phyloP scores from a whole-genome alignment of 2,329 filamentous ascomycete genomes.

The Rosellinia necatrix region DNA sequence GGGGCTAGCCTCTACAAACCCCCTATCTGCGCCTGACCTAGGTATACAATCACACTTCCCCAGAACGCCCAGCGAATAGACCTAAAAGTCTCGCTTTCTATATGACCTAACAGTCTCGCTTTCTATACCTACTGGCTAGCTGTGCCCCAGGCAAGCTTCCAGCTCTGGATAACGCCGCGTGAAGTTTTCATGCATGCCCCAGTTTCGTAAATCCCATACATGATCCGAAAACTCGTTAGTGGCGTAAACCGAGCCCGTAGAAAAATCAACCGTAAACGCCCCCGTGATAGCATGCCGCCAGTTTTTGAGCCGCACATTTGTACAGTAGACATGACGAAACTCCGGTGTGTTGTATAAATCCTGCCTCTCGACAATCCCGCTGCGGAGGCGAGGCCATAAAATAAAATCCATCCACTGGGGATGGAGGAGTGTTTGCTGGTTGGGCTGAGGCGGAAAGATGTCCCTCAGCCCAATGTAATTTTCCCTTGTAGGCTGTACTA shows the following conservation, averaged over 20 bases:
- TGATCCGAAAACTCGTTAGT: constrained; percentile 35
- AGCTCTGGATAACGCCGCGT: constrained; percentile 38
- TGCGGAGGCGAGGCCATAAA: constrained; percentile 43
- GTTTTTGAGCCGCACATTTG: constrained; percentile 42
- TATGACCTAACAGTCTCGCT: constrained; percentile 16
- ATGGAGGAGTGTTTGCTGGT: constrained; percentile 38
- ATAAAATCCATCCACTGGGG: constrained; percentile 42
- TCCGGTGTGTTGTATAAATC: constrained; percentile 45
- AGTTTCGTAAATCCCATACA: constrained; percentile 35
- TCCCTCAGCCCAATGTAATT: constrained; percentile 34
- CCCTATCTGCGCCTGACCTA: neutral
- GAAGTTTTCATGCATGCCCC: constrained; percentile 36
- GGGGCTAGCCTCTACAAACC: constrained; percentile 8
- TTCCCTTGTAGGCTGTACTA: constrained; percentile 41
- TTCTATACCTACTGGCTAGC: constrained; percentile 28
- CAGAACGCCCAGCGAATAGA: constrained; percentile 17
- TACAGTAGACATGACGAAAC: constrained; percentile 43
- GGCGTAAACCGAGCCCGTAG: constrained; percentile 36
- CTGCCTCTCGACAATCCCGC: constrained; percentile 43
- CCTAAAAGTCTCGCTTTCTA: constrained; percentile 20
- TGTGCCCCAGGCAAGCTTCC: constrained; percentile 19
- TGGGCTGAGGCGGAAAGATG: constrained; percentile 35
- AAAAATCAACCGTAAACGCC: constrained; percentile 35
- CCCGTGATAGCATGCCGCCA: constrained; percentile 39
- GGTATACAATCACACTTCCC: constrained; percentile 1